These are phyloP conservation scores for Endogone sp. DNA, from an alignment of 192 early-diverging fungal species.

Conservation along the genomic window DNA sequence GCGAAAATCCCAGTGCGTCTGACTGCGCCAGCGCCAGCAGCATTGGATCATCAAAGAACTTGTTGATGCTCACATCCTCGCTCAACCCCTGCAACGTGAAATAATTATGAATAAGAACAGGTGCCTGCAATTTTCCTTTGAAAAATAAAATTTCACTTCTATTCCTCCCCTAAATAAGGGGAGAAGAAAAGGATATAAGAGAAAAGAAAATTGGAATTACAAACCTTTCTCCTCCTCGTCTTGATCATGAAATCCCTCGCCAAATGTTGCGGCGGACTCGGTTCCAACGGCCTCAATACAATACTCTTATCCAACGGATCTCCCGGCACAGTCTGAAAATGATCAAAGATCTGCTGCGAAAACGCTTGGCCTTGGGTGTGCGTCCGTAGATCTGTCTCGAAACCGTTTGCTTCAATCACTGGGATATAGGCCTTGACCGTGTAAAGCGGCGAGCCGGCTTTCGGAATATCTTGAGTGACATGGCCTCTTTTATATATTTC, in stretches of 20 bases:
- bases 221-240: conserved; percentile 87
- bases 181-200: neutral
- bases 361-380: conserved; percentile 98
- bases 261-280: conserved; percentile 79
- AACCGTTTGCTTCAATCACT: conserved; percentile 93
- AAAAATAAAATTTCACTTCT: too few species aligned
- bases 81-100: conserved; percentile 50
- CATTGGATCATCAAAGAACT: conserved; percentile 75
- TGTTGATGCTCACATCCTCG: conserved; percentile 78
- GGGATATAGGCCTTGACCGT: conserved; percentile 93
- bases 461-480: conserved; percentile 91
- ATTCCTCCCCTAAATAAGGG: neutral
- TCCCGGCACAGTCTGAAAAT: conserved; percentile 97
- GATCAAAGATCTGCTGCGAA: conserved; percentile 97
- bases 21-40: conserved; percentile 45
- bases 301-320: conserved; percentile 91
- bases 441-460: conserved; percentile 91
- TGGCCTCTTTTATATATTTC: conserved; percentile 68
- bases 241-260: conserved; percentile 99
- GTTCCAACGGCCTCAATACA: conserved; percentile 86
- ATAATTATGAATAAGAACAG: neutral
- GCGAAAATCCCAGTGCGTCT: conserved; percentile 30
- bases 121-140: neutral
- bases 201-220: neutral
- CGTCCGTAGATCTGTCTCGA: conserved; percentile 94